Conservation (phyloP, 768 basidiomycete species). For the Floccularia luteovirens region DNA sequence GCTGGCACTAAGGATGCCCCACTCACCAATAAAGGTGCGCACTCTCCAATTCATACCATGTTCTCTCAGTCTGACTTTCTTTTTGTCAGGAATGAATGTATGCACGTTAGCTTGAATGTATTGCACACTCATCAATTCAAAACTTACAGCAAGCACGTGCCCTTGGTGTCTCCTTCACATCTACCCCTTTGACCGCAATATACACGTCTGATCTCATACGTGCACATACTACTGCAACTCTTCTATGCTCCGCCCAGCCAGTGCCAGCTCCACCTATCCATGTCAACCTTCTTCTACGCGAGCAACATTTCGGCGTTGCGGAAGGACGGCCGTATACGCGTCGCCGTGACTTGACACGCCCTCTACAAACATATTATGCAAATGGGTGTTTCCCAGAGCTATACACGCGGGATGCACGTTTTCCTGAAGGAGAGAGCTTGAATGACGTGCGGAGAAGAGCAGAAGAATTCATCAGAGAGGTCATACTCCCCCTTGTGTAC, state of each 20-base stretch:
- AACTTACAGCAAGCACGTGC: conserved; percentile 49
- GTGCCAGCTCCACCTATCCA: neutral
- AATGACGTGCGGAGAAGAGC: conserved; percentile 57
- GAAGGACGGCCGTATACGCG: conserved; percentile 53
- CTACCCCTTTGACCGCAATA: conserved; percentile 43
- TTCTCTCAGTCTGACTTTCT: conserved; percentile 4
- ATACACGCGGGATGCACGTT: conserved; percentile 37
- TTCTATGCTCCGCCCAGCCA: conserved; percentile 32
- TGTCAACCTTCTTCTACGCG: conserved; percentile 31
- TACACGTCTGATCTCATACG: conserved; percentile 64
- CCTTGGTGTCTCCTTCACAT: conserved; percentile 44
- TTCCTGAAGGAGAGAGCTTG: conserved; percentile 67
- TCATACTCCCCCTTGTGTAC: conserved; percentile 47
- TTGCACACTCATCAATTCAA: neutral
- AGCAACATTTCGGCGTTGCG: conserved; percentile 63
- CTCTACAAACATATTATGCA: conserved; percentile 41
- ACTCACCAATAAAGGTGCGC: conserved; percentile 63
- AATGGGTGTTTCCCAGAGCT: conserved; percentile 46
- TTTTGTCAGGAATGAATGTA: conserved; percentile 46
- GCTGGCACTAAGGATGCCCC: conserved; percentile 73
- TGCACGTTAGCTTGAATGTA: conserved; percentile 8
- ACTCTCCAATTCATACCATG: neutral
- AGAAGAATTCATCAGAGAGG: conserved; percentile 35
- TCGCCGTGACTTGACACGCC: conserved; percentile 17
- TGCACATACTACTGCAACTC: conserved; percentile 52